Percentiles rank a stretch among this genome's conserved stretches.
Conservation (phyloP, 495 filamentous ascomycete species). For the Polyplosphaeria fusca region DNA sequence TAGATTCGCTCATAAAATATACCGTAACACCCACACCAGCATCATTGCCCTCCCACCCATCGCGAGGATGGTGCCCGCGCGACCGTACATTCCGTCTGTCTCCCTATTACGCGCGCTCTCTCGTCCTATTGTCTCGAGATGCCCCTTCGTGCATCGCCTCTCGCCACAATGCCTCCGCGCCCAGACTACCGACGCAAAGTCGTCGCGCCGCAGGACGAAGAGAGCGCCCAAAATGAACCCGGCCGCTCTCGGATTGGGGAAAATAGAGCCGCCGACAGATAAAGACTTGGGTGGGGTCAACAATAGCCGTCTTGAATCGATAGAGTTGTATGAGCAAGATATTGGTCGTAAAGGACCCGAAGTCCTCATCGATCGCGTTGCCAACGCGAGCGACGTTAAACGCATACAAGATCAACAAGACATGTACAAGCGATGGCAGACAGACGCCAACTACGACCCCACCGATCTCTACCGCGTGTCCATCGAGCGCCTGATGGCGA, state of each 20-base stretch:
- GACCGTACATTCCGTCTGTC: constrained; percentile 15
- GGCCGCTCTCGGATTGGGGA: neutral
- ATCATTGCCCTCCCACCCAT: neutral
- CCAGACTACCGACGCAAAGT: neutral
- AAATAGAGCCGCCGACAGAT: neutral
- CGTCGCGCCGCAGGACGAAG: too few species aligned
- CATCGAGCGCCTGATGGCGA: constrained; percentile 14
- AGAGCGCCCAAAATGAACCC: neutral
- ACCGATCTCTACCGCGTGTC: constrained; percentile 6
- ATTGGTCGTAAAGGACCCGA: neutral
- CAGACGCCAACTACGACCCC: constrained; percentile 22
- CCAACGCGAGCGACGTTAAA: neutral
- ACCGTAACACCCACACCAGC: neutral
- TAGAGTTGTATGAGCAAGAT: constrained; percentile 2
- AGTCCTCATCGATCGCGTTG: neutral
- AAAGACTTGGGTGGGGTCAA: neutral
- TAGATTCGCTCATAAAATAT: neutral
- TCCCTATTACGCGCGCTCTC: constrained; percentile 16
- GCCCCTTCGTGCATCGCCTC: constrained; percentile 2
- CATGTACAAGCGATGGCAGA: constrained; percentile 17
- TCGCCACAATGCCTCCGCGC: constrained; percentile 3
- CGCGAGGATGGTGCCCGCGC: constrained; percentile 11
- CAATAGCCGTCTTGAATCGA: neutral
- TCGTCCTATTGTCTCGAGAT: constrained; percentile 3
- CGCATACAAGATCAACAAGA: neutral